Base-by-base conservation (phyloP, 2,329 filamentous ascomycete genomes). In the Fusarium sp. region DNA sequence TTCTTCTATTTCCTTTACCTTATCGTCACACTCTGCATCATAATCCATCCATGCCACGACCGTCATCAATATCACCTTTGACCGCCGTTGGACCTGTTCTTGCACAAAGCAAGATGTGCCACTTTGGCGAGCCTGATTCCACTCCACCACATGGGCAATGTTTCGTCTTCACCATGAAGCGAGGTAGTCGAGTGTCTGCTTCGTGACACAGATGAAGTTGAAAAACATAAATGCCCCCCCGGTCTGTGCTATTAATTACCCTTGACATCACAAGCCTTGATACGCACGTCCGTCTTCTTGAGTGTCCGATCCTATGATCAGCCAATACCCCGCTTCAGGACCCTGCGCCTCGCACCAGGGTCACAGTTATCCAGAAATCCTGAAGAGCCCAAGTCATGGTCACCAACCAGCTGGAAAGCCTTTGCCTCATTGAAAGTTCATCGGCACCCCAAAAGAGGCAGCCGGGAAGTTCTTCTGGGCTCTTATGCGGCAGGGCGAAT, bases 1-100 rank as follows among this genome's bases (percentile, higher is more conserved):
- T 54, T 52, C 31, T 56, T 14, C 11, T 27, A 29, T 46, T 41
- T n/a, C n/a, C n/a, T 25, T 55, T 31, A 23, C 53, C 25, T 9
- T 25, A 51, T 35, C 18, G 14, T 35, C 27, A 21, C 23, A 18
- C 18, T 14, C 25, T 25, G 31, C 25, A 57, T 21, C 31, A 14
- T 46, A 18, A 13, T 33, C 6, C 27, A 46, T 45, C 20, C 42
- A 11, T 55, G 5, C 20, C 35, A 36, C 18, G 6, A 35, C 49
- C 42, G 57, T 49, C 41, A 21, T 37, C 35, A 39, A 31, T 42
- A 57, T 29, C 51, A n/a, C 43, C 41, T 54, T 40, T 53, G 43
- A 33, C 45, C 31, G 14, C 57, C 58, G 58, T 71, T 59, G 66
- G 76, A 66, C 72, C 70, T 58, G 64, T 66, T 72, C 70, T 57